Evolutionary conservation across 371 early-diverging fungal genomes (phyloP).

Genomic region (Chytridiales sp.): DNA sequence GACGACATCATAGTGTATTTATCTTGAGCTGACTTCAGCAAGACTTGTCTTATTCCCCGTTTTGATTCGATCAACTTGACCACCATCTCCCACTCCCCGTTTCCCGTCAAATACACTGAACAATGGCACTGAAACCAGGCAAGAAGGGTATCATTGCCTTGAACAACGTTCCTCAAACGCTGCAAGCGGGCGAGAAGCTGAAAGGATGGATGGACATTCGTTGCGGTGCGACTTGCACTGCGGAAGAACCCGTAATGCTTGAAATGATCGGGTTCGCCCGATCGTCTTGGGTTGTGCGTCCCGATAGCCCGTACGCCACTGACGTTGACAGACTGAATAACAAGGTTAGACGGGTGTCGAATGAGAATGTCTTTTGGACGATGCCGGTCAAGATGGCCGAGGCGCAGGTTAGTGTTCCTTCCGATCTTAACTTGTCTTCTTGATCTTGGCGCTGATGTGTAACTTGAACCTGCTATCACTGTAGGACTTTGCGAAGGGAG

Average conservation of each 20-base stretch:
- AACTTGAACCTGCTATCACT: neutral
- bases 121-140: neutral
- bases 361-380: constrained; percentile 1
- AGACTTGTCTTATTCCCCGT: neutral
- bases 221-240: neutral
- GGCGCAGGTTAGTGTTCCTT: neutral
- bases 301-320: neutral
- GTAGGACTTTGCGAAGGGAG: neutral
- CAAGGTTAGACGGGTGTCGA: neutral
- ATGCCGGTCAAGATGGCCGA: neutral
- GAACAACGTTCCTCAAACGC: neutral
- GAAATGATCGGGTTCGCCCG: constrained; percentile 1
- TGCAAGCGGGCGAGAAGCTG: neutral
- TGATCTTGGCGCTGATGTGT: too few relatives aligned
- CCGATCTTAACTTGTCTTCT: too few relatives aligned
- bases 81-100: too few relatives aligned
- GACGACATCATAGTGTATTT: too few relatives aligned
- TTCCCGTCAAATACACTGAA: neutral
- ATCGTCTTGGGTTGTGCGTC: neutral
- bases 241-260: neutral
- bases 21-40: too few relatives aligned
- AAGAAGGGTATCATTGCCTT: neutral
- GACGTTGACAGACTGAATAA: neutral
- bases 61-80: neutral
- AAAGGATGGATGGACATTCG: neutral